These are phyloP conservation scores for Alisma plantagoaquatica DNA, from an alignment of 106 monocot genomes.

Conservation along the genomic window DNA sequence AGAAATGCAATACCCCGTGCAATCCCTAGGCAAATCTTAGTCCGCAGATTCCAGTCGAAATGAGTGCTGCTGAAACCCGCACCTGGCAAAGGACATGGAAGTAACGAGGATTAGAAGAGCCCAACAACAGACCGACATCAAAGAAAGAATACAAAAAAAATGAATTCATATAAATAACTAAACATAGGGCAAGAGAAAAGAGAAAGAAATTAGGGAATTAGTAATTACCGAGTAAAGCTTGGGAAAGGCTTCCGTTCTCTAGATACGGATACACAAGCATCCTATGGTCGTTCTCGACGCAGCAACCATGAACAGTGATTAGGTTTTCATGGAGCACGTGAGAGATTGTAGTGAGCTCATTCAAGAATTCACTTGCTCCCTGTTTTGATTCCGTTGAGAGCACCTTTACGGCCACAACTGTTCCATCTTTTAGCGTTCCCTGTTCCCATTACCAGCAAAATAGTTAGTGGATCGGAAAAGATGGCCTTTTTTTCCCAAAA, in stretches of 20 bases:
- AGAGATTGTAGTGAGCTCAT: conserved; percentile 50
- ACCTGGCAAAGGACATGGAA: no score
- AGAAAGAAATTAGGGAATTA: neutral
- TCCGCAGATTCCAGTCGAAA: conserved; percentile 15
- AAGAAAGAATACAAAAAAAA: no score
- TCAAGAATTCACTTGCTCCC: conserved; percentile 53
- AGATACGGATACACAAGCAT: conserved; percentile 72
- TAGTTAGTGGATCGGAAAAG: neutral
- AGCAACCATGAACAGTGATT: conserved; percentile 52
- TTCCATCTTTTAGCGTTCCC: conserved; percentile 78
- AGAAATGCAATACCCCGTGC: conserved; percentile 20
- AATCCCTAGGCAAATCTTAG: conserved; percentile 18
- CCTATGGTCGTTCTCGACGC: conserved; percentile 46
- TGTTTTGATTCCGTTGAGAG: conserved; percentile 62
- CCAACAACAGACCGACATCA: no score
- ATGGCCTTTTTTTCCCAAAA: neutral
- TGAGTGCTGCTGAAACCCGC: conserved; percentile 9
- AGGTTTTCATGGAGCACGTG: conserved; percentile 65
- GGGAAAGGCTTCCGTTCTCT: conserved; percentile 80
- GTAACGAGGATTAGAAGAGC: no score
- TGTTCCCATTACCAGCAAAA: conserved; percentile 12
- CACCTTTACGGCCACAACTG: conserved; percentile 51
- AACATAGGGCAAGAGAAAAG: neutral
- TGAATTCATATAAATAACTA: neutral
- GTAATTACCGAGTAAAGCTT: conserved; percentile 64